Base-by-base conservation (phyloP, 306 rosid genomes). In the Cucumis cinereus region DNA sequence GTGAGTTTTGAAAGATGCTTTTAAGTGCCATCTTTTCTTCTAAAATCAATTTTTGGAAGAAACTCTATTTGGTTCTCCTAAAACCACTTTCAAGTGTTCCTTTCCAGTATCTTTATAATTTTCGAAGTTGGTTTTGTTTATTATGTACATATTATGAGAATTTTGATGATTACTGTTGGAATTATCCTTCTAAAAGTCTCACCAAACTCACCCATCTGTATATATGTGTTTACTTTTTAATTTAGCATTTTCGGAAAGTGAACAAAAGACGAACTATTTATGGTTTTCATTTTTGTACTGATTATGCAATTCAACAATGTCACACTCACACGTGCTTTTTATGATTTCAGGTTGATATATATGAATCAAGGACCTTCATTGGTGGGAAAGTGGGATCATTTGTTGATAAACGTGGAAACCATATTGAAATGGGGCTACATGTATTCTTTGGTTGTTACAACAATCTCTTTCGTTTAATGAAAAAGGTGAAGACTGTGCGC, bases 361-460 rank as follows among this genome's bases (percentile, higher is more conserved):
- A 89, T 20, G 99, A 94, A 74, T 94, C 97, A 3, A 89, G 97
- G 79, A 4, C 90, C 72, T 94, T 94, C 77, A 90, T 92, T 57
- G 99, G 99, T 30, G 99, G 99, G 40, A 94, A 94, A 89, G 99
- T 94, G 78, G 99, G 96, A 53, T 94, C 99, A 26, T 94, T 94
- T 79, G 96, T 94, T 73, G 99, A 94, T 84, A 90, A 68, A 82
- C 80, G 77, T 61, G 99, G 99, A 74, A 94, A 94, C 78, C 97
- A 94, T 84, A 89, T 94, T 79, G 99, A 94, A 84, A 94, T 94
- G 99, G 99, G 99, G 81, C 83, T 94, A 70, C 99, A 94, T 68
- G 99, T 94, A 74, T 94, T 94, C 88, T 94, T 94, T 50, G 99
- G 99, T 54, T 94, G 98, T 84, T 94, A 94, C 82, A 94, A 78